phyloP scores from a whole-genome alignment of 2,329 filamentous ascomycete genomes.

The Fonsecaea erecta region DNA sequence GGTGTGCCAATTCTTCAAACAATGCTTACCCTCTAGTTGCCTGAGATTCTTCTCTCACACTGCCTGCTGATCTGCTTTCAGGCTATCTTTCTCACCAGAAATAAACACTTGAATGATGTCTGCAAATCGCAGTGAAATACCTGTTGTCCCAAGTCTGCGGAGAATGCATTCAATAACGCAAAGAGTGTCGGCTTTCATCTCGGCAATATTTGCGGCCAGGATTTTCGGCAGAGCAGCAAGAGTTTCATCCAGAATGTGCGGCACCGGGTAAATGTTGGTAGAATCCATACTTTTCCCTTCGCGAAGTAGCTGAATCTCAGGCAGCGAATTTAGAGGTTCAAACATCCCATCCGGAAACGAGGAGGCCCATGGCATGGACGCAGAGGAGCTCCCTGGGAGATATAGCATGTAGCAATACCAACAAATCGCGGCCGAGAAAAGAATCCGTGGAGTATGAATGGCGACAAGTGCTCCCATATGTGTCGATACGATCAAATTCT shows the following conservation, averaged over 20 bases:
- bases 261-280: slow-evolving; percentile 9
- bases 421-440: slow-evolving; percentile 30
- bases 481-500: slow-evolving; percentile 26
- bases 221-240: slow-evolving; percentile 15
- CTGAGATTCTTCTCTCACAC: neutral
- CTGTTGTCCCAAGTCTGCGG: slow-evolving; percentile 19
- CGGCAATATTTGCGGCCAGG: slow-evolving; percentile 20
- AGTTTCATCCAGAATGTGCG: slow-evolving; percentile 9
- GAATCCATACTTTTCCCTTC: slow-evolving; percentile 5
- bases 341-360: neutral
- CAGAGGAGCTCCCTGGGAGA: slow-evolving; percentile 4
- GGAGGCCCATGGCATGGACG: neutral
- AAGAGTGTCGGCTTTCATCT: slow-evolving; percentile 26
- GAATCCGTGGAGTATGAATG: slow-evolving; percentile 34
- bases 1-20: neutral
- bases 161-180: slow-evolving; percentile 20
- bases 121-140: slow-evolving; percentile 26
- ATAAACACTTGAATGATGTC: slow-evolving; percentile 27
- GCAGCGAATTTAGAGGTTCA: slow-evolving; percentile 2
- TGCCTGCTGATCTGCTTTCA: slow-evolving; percentile 17
- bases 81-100: slow-evolving; percentile 3
- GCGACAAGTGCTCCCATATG: slow-evolving; percentile 25
- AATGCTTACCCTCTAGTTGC: neutral
- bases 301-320: slow-evolving; percentile 17
- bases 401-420: slow-evolving; percentile 27